Percentiles rank a stretch among this genome's conserved stretches.
Evolutionary conservation across 108 stramenopile genomes (phyloP).

Genomic region (Discostella stelligeroides): DNA sequence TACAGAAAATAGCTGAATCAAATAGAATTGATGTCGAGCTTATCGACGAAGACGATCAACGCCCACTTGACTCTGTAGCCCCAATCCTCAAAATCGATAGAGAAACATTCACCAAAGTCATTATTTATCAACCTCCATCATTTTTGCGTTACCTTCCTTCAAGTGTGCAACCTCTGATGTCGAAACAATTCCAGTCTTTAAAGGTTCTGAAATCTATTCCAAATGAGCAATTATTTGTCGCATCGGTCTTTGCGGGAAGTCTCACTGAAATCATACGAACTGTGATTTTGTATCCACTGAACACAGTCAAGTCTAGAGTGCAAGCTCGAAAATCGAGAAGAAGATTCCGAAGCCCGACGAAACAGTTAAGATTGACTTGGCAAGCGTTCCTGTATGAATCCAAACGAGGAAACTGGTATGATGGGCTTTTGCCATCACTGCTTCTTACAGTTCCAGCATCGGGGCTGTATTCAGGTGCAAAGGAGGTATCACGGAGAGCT

Average conservation of each 20-base stretch:
- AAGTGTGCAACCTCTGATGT: slow-evolving; percentile 35
- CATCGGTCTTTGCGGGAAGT: slow-evolving; percentile 73
- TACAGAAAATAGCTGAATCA: slow-evolving; percentile 39
- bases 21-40: slow-evolving; percentile 45
- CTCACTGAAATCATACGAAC: slow-evolving; percentile 74
- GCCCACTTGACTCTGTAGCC: slow-evolving; percentile 12
- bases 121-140: slow-evolving; percentile 18
- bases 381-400: slow-evolving; percentile 51
- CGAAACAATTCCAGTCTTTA: slow-evolving; percentile 36
- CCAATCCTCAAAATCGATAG: slow-evolving; percentile 42
- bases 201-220: slow-evolving; percentile 66
- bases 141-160: slow-evolving; percentile 45
- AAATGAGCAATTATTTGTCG: slow-evolving; percentile 70
- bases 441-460: slow-evolving; percentile 79
- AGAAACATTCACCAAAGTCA: slow-evolving; percentile 44
- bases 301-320: slow-evolving; percentile 75
- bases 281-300: slow-evolving; percentile 67
- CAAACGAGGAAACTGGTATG: slow-evolving; percentile 71
- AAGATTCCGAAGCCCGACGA: slow-evolving; percentile 26
- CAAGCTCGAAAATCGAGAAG: slow-evolving; percentile 54
- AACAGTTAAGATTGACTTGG: slow-evolving; percentile 47
- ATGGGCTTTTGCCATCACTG: slow-evolving; percentile 71
- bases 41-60: slow-evolving; percentile 10
- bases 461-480: slow-evolving; percentile 78
- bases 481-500: slow-evolving; percentile 69